A percentile compares a stretch with the other conserved stretches of the same genome.
phyloP scores from a whole-genome alignment of 2,329 filamentous ascomycete genomes.

The Atkinsonella hypoxylon region DNA sequence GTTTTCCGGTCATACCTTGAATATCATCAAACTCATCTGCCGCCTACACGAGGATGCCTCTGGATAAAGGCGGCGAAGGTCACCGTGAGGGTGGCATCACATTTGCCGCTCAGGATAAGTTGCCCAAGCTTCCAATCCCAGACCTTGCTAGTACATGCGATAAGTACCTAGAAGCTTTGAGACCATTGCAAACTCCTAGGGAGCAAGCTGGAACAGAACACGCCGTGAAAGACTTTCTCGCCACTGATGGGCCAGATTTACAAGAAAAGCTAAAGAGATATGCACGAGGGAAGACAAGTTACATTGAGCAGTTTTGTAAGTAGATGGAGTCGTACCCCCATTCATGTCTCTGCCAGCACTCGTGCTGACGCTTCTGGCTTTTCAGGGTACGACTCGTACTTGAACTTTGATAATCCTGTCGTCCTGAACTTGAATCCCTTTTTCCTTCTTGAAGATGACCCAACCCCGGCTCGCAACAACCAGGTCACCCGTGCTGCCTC shows the following conservation, averaged over 20 bases:
- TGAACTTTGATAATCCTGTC: conserved; percentile 96
- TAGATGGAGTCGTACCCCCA: conserved; percentile 11
- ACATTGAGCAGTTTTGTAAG: conserved; percentile 98
- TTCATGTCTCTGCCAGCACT: background rate
- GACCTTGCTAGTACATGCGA: conserved; percentile 67
- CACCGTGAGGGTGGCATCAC: conserved; percentile 62
- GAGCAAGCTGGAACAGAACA: conserved; percentile 75
- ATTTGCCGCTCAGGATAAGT: conserved; percentile 75
- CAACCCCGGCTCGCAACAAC: conserved; percentile 89
- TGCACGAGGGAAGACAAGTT: conserved; percentile 81
- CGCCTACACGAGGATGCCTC: conserved; percentile 34
- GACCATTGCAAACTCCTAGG: conserved; percentile 65
- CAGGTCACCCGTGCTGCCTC: conserved; percentile 93
- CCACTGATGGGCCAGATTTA: conserved; percentile 66
- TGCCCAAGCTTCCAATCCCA: conserved; percentile 88
- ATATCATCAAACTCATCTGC: conserved; percentile 14
- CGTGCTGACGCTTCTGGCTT: conserved; percentile 6
- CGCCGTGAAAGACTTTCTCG: conserved; percentile 74
- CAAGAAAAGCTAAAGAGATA: conserved; percentile 87
- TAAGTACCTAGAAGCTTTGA: conserved; percentile 68
- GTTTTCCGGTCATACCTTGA: conserved; percentile 9
- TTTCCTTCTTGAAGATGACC: conserved; percentile 94
- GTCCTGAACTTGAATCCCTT: conserved; percentile 97
- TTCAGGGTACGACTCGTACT: conserved; percentile 92
- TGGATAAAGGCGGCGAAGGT: conserved; percentile 20